These are phyloP conservation scores for Aureobasidium sp. DNA, from an alignment of 2,329 filamentous ascomycete species.

Conservation along the genomic window DNA sequence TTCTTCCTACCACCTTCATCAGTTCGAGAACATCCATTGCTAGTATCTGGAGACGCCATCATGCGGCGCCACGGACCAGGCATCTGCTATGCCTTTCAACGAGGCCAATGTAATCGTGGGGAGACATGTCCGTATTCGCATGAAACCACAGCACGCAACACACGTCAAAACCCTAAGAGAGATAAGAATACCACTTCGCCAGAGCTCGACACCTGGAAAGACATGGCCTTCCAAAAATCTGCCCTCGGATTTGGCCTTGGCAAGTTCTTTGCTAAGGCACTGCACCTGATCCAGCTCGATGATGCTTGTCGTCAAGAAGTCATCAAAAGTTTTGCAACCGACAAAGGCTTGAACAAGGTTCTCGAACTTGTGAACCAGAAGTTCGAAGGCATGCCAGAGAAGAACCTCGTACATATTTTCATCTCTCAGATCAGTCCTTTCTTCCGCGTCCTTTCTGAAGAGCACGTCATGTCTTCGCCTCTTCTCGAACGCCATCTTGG, in stretches of 20 bases:
- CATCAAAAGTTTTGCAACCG: conserved; percentile 21
- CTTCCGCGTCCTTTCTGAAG: conserved; percentile 35
- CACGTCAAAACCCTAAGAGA: neutral
- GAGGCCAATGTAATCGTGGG: neutral
- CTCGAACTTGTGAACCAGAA: conserved; percentile 18
- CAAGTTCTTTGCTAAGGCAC: conserved; percentile 21
- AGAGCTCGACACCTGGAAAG: neutral
- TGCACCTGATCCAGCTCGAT: conserved; percentile 19
- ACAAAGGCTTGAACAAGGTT: conserved; percentile 21
- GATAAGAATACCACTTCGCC: neutral
- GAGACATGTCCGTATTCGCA: neutral
- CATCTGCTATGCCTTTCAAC: neutral
- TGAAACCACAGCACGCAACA: neutral
- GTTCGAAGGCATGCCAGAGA: neutral
- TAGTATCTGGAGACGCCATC: too few relatives aligned
- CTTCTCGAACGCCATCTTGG: conserved; percentile 37
- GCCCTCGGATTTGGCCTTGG: neutral
- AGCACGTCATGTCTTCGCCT: conserved; percentile 36
- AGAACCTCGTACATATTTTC: neutral
- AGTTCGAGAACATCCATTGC: neutral
- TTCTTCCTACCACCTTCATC: neutral
- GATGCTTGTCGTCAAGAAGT: conserved; percentile 22
- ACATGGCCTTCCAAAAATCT: neutral
- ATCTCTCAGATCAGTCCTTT: conserved; percentile 35
- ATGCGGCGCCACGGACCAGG: neutral